Evolutionary conservation across 257 asterid species (phyloP), one percentile per base, ranked within the genome.

Genomic region (Fraxinus cuspidata): DNA sequence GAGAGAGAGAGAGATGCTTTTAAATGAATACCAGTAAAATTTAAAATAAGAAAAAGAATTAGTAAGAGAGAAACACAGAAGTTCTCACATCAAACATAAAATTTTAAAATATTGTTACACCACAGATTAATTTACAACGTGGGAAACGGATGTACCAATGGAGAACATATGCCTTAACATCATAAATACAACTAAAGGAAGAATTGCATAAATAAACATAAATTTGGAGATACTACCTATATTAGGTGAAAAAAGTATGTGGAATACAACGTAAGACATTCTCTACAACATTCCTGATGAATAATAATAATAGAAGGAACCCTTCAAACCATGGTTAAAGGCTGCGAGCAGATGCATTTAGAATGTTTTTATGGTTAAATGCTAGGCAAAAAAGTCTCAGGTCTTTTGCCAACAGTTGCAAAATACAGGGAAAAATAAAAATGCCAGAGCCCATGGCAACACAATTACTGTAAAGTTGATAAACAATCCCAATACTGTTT

Each of bases 381-480:
- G 56, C 56, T 47, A 15, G 58, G 58, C 8, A 1, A 15, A 16
- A 47, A 47, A 47, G 58, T 47, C 5, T 16, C 21, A 47, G 58
- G 58, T n/a, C 6, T 15, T 0, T 16, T 16, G 58, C 21, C 21
- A 16, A 16, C 1, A 15, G 21, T 16, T 15, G 18, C 7, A 15
- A 47, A 47, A 42, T 40, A 40, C 18, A 42, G 15, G 51, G 51
- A 12, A 42, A 42, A 42, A 12, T 3, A 12, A 42, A 42, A 42
- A 47, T 16, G 28, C 65, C 74, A 21, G 56, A 69, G 67, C 71
- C 69, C 28, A n/a, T 73, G 47, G 63, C 31, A 56, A 21, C 65
- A 75, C 44, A 76, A 72, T 74, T 79, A 72, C 77, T 74, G 79
- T 74, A 81, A 78, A 71, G 79, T 75, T 81, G 79, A 60, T 29